A percentile compares a stretch with the other conserved stretches of the same genome.
phyloP scores from a whole-genome alignment of 352 stramenopile species.

The Phytophthora boehmeriae region DNA sequence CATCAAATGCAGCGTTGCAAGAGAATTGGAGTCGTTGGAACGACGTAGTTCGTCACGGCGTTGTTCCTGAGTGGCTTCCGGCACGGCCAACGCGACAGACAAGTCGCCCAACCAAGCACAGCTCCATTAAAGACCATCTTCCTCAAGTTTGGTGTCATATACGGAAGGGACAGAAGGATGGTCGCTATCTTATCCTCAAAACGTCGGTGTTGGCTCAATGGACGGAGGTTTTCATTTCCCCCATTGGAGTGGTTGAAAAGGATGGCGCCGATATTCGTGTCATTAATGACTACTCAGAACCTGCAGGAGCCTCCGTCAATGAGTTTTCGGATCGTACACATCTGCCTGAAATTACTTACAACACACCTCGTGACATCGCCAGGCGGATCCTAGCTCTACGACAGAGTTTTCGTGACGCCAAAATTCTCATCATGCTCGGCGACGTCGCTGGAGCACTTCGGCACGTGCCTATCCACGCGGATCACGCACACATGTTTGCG shows the following conservation, averaged over 20 bases:
- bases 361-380: conserved; percentile 3
- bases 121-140: neutral
- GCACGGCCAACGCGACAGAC: neutral
- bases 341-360: conserved; percentile 4
- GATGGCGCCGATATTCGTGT: conserved; percentile 3
- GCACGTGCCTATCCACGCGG: too few species aligned
- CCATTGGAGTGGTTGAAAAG: conserved; percentile 8
- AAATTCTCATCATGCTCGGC: conserved; percentile 7
- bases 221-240: conserved; percentile 4
- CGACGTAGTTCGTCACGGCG: neutral
- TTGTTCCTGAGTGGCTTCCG: conserved; percentile 8
- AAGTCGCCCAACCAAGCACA: neutral
- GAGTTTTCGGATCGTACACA: conserved; percentile 9
- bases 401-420: neutral
- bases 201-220: conserved; percentile 1
- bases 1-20: neutral
- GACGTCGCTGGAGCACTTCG: conserved; percentile 8
- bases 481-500: conserved; percentile 13
- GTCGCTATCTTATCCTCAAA: neutral
- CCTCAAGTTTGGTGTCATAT: neutral
- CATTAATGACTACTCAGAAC: conserved; percentile 11
- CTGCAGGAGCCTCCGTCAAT: conserved; percentile 1
- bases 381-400: neutral
- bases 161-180: too few species aligned
- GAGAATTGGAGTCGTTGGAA: conserved; percentile 9